phyloP scores from a whole-genome alignment of 2,329 filamentous ascomycete genomes.

The Pestalotiopsis fici region DNA sequence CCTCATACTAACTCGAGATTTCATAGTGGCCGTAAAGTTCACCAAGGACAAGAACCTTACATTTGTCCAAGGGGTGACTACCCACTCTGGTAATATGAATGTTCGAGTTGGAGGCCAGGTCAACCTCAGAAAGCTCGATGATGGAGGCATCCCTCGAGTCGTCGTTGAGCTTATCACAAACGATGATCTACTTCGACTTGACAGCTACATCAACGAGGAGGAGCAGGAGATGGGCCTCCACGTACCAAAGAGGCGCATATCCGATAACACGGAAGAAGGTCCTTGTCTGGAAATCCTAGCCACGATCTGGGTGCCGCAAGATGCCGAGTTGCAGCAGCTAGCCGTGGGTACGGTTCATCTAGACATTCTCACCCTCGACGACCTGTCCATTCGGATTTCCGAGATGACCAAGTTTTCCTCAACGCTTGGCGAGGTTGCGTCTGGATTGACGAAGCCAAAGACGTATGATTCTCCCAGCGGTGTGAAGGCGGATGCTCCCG shows the following conservation, averaged over 20 bases:
- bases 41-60: constrained; percentile 33
- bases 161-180: constrained; percentile 48
- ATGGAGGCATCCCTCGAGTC: constrained; percentile 35
- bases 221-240: constrained; percentile 39
- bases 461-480: constrained; percentile 16
- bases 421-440: constrained; percentile 38
- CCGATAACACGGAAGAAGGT: constrained; percentile 19
- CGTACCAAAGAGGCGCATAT: constrained; percentile 36
- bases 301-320: constrained; percentile 47
- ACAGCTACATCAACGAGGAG: constrained; percentile 31
- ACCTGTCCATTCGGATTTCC: constrained; percentile 33
- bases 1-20: not conserved
- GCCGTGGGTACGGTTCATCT: constrained; percentile 33
- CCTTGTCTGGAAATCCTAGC: constrained; percentile 51
- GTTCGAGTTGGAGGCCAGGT: constrained; percentile 47
- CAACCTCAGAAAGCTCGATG: constrained; percentile 38
- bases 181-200: constrained; percentile 38
- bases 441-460: constrained; percentile 29
- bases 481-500: constrained; percentile 1
- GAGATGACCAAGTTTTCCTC: constrained; percentile 36
- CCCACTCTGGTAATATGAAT: constrained; percentile 22
- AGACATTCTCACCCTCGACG: constrained; percentile 40
- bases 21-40: constrained; percentile 33
- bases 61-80: constrained; percentile 38
- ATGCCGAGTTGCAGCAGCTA: constrained; percentile 37